Conservation (phyloP, 208 protist species). For the Wallacemonas sp. region DNA sequence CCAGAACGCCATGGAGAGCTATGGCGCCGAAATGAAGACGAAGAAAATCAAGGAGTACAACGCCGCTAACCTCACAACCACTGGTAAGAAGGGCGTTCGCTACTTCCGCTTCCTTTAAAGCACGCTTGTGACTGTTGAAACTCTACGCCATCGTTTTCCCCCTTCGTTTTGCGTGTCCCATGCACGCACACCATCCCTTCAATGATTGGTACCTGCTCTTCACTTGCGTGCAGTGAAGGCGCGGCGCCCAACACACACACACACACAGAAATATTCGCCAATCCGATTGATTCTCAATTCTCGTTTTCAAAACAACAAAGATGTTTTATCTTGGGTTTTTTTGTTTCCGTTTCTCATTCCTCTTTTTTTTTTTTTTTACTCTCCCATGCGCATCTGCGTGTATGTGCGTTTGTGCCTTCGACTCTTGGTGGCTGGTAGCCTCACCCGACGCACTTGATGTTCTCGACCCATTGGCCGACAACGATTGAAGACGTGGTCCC, state of each 20-base stretch:
- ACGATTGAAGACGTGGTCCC: too few relatives aligned
- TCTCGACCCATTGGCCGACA: too few relatives aligned
- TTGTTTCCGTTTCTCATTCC: constrained; percentile 5
- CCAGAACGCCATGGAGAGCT: constrained; percentile 75
- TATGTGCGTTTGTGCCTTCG: background rate
- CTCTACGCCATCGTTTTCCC: background rate
- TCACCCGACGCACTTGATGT: too few relatives aligned
- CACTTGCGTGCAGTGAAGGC: too few relatives aligned
- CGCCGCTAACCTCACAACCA: constrained; percentile 20
- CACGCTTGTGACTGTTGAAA: background rate
- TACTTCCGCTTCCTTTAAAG: constrained; percentile 40
- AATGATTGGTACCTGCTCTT: too few relatives aligned
- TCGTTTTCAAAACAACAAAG: too few relatives aligned
- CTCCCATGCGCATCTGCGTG: background rate
- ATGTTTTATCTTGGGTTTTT: too few relatives aligned
- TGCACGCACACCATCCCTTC: too few relatives aligned
- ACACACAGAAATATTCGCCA: too few relatives aligned
- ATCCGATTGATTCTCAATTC: too few relatives aligned
- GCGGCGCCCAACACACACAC: too few relatives aligned
- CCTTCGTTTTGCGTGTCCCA: constrained; percentile 16
- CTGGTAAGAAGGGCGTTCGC: constrained; percentile 21
- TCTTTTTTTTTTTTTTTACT: constrained; percentile 2
- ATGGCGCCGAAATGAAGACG: constrained; percentile 58
- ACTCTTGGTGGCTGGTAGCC: background rate
- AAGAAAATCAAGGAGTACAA: constrained; percentile 62